Base-by-base conservation (phyloP, 129 eudicot genomes). In the Calendula officinalis region DNA sequence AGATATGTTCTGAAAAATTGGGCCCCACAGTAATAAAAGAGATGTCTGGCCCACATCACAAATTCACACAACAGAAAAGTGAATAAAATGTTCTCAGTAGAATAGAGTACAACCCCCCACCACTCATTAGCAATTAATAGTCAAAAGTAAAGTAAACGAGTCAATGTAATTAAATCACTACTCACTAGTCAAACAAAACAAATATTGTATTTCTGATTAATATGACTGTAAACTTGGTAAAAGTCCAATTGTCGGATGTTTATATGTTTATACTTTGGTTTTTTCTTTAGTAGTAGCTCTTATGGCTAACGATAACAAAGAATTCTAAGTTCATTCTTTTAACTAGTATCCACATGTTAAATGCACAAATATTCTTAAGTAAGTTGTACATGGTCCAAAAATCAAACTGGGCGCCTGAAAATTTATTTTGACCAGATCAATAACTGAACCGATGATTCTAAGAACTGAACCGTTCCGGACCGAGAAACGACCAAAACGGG, bases 41-140 rank as follows among this genome's bases (percentile, higher is more conserved):
- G 30, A 41, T n/a, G 50, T 15, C 17, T 35, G 65, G 51, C 70
- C 77, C 77, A 72, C 77, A 72, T 47, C 13, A 62, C 76, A 37
- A 27, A 42, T 68, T 55, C 63, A 43, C 54, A 68, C 37, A 65
- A 56, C 30, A 67, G n/a, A 39, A 72, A 54, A 63, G 77, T 72
- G 70, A 72, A 63, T n/a, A 43, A 72, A 62, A 63, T 72, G 77
- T 63, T 63, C 38, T n/a, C 71, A 54, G 49, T 44, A 42, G 70
- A 54, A 63, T 71, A 71, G 70, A 54, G 69, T 71, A 71, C 70
- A 36, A 69, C 13, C 42, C 41, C 38, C 51, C 38, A 59, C 67
- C 75, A 70, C 63, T 72, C 77, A 72, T 72, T 63, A 70, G 44
- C 55, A 17, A 16, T 56, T 48, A 63, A 54, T 60, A 72, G 55